Conservation (phyloP, 23 red algal species). For the Gracilaria gracilis region DNA sequence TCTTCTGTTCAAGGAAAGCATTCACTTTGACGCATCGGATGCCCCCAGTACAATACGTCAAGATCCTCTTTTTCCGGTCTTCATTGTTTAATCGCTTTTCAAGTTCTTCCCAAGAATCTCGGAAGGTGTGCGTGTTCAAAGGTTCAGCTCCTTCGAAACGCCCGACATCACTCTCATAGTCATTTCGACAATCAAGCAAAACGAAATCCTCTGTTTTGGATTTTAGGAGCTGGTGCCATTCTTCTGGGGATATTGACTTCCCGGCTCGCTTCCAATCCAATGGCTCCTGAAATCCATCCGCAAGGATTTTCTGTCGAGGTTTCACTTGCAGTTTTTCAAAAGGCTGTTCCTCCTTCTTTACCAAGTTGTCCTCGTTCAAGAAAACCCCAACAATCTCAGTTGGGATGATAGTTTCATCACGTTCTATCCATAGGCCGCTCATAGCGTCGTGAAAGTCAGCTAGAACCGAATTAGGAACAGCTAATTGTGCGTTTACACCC, state of each 20-base stretch:
- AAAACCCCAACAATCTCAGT: slow-evolving; percentile 71
- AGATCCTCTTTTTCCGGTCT: slow-evolving; percentile 55
- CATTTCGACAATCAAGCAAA: slow-evolving; percentile 87
- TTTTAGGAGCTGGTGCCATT: slow-evolving; percentile 78
- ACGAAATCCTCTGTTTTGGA: slow-evolving; percentile 44
- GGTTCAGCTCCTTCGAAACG: slow-evolving; percentile 77
- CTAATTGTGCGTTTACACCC: slow-evolving; percentile 88
- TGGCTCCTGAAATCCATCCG: slow-evolving; percentile 79
- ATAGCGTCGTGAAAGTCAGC: slow-evolving; percentile 67
- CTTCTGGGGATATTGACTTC: slow-evolving; percentile 62
- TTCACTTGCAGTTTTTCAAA: slow-evolving; percentile 83
- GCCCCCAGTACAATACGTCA: slow-evolving; percentile 95
- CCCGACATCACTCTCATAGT: slow-evolving; percentile 88
- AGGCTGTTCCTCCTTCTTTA: slow-evolving; percentile 51
- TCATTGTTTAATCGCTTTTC: slow-evolving; percentile 56
- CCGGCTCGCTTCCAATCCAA: slow-evolving; percentile 72
- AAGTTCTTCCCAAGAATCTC: slow-evolving; percentile 83
- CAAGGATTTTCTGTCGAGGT: slow-evolving; percentile 73
- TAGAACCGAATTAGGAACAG: slow-evolving; percentile 60
- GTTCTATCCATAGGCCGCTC: slow-evolving; percentile 48
- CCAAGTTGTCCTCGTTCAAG: slow-evolving; percentile 72
- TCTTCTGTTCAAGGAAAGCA: slow-evolving; percentile 80
- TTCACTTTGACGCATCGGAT: slow-evolving; percentile 95
- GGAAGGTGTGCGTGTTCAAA: slow-evolving; percentile 80
- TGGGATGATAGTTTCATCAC: slow-evolving; percentile 57